Conservation (phyloP, 805 yeast species). For the Blastobotrys peoriensis region DNA sequence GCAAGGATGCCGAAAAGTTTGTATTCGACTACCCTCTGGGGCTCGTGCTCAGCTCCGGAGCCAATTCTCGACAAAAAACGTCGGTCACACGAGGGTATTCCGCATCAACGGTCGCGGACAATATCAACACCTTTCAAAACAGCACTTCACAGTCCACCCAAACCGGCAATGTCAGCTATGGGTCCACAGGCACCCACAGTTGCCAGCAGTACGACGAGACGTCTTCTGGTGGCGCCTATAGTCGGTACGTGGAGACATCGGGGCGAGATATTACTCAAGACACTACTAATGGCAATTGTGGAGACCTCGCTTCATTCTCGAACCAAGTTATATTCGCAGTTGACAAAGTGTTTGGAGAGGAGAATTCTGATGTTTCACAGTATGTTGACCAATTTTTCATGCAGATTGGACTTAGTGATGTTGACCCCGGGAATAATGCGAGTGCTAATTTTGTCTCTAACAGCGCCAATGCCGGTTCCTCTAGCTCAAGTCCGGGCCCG, state of each 20-base stretch:
- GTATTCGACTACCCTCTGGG: slow-evolving; percentile 3
- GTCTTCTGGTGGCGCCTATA: neutral
- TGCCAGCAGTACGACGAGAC: neutral
- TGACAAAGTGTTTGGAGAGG: neutral
- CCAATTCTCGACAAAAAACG: neutral
- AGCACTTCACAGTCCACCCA: neutral
- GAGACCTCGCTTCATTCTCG: neutral
- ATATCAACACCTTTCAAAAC: neutral
- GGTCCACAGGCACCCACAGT: neutral
- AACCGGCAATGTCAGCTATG: neutral
- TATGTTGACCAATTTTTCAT: no score
- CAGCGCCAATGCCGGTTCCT: no score
- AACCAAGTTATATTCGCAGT: neutral
- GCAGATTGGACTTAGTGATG: no score
- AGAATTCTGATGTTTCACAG: no score
- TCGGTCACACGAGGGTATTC: neutral
- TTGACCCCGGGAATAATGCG: no score
- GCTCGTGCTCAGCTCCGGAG: neutral
- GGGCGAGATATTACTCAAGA: neutral
- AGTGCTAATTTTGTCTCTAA: no score
- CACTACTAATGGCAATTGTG: neutral
- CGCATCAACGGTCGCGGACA: neutral
- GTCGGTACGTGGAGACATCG: neutral
- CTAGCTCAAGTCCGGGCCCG: no score
- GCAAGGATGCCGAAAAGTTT: neutral